Evolutionary conservation across 495 filamentous ascomycete species (phyloP).

Genomic region (Eremomyces bilateralis): DNA sequence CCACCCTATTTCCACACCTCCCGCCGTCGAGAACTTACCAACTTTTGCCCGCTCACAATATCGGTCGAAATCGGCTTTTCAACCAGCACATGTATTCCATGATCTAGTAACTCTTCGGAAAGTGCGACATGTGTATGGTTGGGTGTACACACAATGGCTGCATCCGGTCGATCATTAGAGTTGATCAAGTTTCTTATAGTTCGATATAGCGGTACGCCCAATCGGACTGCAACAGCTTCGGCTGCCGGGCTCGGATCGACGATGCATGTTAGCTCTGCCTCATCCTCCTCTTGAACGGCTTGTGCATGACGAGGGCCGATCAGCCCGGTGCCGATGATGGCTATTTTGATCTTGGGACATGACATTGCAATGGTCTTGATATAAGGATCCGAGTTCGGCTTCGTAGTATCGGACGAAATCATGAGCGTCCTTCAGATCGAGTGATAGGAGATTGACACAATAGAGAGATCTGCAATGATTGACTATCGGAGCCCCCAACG

Average conservation of each 20-base stretch:
- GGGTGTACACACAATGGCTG: constrained; percentile 37
- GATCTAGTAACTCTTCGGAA: constrained; percentile 26
- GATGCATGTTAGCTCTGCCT: constrained; percentile 26
- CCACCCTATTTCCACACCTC: not conserved
- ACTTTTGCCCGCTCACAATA: constrained; percentile 19
- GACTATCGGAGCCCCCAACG: not conserved
- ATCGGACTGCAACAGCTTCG: constrained; percentile 11
- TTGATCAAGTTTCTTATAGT: constrained; percentile 24
- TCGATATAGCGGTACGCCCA: constrained; percentile 16
- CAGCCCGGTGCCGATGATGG: constrained; percentile 32
- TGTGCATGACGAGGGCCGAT: constrained; percentile 36
- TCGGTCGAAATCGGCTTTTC: constrained; percentile 34
- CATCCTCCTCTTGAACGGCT: constrained; percentile 25
- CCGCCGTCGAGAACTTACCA: constrained; percentile 11
- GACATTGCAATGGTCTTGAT: too few relatives aligned
- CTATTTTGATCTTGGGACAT: too few relatives aligned
- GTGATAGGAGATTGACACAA: not conserved
- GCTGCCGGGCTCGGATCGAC: constrained; percentile 26
- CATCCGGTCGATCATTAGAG: constrained; percentile 23
- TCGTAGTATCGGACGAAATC: too few relatives aligned
- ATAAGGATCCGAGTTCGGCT: too few relatives aligned
- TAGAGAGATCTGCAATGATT: not conserved
- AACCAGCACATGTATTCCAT: constrained; percentile 30
- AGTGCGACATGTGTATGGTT: constrained; percentile 34
- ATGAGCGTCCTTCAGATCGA: too few relatives aligned